Base-by-base conservation (phyloP, 371 early-diverging fungal species). In the Mortierella sp. region DNA sequence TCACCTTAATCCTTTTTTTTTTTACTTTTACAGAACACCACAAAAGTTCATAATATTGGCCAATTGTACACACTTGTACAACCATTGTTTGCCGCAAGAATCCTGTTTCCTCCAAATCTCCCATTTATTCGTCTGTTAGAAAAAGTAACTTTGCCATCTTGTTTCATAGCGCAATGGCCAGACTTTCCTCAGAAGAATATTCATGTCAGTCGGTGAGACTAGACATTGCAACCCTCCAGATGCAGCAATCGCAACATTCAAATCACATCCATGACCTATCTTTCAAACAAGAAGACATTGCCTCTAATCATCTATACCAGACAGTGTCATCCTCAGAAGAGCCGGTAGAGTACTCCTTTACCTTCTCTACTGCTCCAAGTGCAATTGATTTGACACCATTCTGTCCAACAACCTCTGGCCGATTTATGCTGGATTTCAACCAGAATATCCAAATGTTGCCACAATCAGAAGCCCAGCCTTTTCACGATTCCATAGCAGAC, bases 261-360 rank as follows among this genome's bases (percentile, higher is more conserved):
- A 43, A 49, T 5, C 43, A 34, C 22, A 32, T 29, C 23, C 54
- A 61, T 5, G 12, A 9, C 47, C n/a, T n/a, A 31, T 62, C 54
- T 45, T 47, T 15, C 37, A 60, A 23, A 23, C 60, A 60, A 8
- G 55, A 31, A 4, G 43, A 45, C 12, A 57, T 47, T n/a, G 22
- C 17, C 47, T 47, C 47, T 7, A 47, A 37, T 29, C 70, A 70
- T 63, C 47, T 70, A 17, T 70, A 70, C 61, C 70, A 57, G 57
- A 70, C 64, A 2, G 8, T 42, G 2, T 37, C 35, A 10, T 54
- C 55, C 19, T 31, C 69, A 22, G 42, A 32, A 6, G 31, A 19
- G 12, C 34, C 63, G 9, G 22, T 45, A 31, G 45, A 43, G 28
- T 61, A 55, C 56, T 26, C 62, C 13, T 35, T 62, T n/a, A 49